phyloP scores from a whole-genome alignment of 768 basidiomycete species.

The Omphalotus guepiniiformis region DNA sequence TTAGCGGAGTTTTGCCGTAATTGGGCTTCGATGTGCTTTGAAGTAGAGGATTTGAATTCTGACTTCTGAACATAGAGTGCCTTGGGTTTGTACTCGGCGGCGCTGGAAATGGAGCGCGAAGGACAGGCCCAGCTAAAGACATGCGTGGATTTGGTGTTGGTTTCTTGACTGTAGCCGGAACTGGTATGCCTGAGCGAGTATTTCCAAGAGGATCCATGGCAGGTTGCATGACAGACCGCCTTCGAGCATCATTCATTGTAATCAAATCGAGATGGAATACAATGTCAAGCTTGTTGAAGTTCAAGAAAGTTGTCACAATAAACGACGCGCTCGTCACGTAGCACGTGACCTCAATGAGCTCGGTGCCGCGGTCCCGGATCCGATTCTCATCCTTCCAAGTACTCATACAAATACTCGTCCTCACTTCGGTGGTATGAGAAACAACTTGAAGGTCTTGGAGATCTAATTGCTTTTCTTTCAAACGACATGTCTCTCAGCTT shows the following conservation, averaged over 20 bases:
- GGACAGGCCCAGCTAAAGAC: slow-evolving; percentile 75
- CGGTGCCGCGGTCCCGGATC: neutral
- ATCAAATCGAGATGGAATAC: neutral
- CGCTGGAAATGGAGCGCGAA: slow-evolving; percentile 43
- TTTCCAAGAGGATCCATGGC: slow-evolving; percentile 44
- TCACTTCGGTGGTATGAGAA: too few relatives aligned
- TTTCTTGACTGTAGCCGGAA: slow-evolving; percentile 76
- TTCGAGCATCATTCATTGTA: slow-evolving; percentile 42
- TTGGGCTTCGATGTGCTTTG: slow-evolving; percentile 65
- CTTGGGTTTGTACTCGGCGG: slow-evolving; percentile 50
- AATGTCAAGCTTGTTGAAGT: neutral
- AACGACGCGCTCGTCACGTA: slow-evolving; percentile 1
- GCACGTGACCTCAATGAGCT: neutral
- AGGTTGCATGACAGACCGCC: slow-evolving; percentile 59
- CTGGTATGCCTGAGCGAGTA: slow-evolving; percentile 62
- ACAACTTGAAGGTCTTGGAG: too few relatives aligned
- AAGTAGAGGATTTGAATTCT: slow-evolving; percentile 63
- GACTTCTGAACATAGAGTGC: slow-evolving; percentile 66
- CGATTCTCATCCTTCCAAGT: neutral
- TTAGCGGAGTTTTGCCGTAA: slow-evolving; percentile 71
- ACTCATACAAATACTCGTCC: too few relatives aligned
- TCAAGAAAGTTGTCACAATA: neutral
- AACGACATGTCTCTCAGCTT: slow-evolving; percentile 42
- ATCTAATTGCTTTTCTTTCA: too few relatives aligned
- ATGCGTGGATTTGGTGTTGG: slow-evolving; percentile 51